These are phyloP conservation scores for Trypanosoma avium DNA, from an alignment of 208 protist species.

Conservation along the genomic window DNA sequence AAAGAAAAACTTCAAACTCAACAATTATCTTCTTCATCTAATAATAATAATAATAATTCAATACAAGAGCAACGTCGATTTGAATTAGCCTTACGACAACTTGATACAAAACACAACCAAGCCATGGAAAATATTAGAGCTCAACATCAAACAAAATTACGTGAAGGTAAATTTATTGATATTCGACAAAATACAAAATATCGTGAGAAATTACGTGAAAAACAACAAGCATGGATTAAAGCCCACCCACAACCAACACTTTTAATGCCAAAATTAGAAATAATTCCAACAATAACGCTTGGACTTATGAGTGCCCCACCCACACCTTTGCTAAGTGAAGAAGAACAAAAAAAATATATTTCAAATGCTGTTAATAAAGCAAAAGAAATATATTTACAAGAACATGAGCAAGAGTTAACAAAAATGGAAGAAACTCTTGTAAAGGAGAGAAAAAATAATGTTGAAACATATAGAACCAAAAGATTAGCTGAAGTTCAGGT, in stretches of 20 bases:
- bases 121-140: conserved; percentile 37
- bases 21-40: background rate
- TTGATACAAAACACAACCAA: conserved; percentile 56
- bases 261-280: conserved; percentile 28
- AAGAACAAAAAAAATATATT: conserved; percentile 40
- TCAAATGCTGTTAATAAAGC: conserved; percentile 17
- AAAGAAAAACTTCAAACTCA: background rate
- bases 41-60: background rate
- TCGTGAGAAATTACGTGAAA: conserved; percentile 27
- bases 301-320: conserved; percentile 28
- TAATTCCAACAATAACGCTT: conserved; percentile 31
- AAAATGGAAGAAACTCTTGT: conserved; percentile 20
- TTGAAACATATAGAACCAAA: conserved; percentile 14
- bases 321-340: conserved; percentile 28
- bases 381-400: conserved; percentile 19
- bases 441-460: conserved; percentile 4
- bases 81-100: conserved; percentile 37
- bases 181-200: conserved; percentile 38
- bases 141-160: conserved; percentile 37
- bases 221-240: conserved; percentile 45
- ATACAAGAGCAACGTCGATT: conserved; percentile 14
- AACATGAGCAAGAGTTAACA: conserved; percentile 27
- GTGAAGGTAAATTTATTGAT: conserved; percentile 30
- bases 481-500: conserved; percentile 12
- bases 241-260: conserved; percentile 26